A percentile compares a stretch with the other conserved stretches of the same genome.
These are phyloP conservation scores for Nasturtium officinale DNA, from an alignment of 345 rosid species.

Conservation along the genomic window DNA sequence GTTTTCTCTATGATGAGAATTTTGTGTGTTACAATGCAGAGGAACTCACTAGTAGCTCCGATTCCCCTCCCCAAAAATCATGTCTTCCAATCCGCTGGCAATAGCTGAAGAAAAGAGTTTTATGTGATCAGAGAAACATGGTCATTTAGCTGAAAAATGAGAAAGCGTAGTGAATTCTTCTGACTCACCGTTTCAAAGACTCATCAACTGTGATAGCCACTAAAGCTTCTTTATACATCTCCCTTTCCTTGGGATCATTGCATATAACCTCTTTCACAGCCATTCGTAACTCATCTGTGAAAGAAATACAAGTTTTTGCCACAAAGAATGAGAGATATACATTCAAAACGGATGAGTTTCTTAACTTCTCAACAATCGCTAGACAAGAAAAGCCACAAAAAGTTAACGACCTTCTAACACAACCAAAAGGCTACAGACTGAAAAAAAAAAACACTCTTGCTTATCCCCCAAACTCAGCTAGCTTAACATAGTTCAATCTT, in stretches of 20 bases:
- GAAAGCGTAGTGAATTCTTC: background rate
- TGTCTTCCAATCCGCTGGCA: conserved; percentile 70
- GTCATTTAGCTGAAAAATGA: background rate
- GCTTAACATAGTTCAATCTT: background rate
- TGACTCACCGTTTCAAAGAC: conserved; percentile 69
- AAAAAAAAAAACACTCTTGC: no score
- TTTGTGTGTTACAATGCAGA: background rate
- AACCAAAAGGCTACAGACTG: background rate
- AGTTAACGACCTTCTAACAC: no score
- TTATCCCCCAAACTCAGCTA: background rate
- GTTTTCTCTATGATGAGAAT: background rate
- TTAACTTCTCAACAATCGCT: background rate
- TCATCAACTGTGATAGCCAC: conserved; percentile 80
- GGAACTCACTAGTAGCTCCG: conserved; percentile 80
- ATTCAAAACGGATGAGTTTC: background rate
- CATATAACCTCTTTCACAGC: conserved; percentile 90
- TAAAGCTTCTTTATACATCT: conserved; percentile 72
- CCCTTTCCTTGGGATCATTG: conserved; percentile 59
- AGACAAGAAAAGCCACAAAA: background rate
- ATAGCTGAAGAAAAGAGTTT: conserved; percentile 51
- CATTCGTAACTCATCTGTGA: conserved; percentile 74
- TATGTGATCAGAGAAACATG: background rate
- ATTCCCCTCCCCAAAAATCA: conserved; percentile 97
- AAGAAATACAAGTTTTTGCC: conserved; percentile 1
- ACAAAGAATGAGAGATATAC: background rate